Evolutionary conservation across 1,284 basidiomycete genomes (phyloP).

Genomic region (Malassezia globosa): DNA sequence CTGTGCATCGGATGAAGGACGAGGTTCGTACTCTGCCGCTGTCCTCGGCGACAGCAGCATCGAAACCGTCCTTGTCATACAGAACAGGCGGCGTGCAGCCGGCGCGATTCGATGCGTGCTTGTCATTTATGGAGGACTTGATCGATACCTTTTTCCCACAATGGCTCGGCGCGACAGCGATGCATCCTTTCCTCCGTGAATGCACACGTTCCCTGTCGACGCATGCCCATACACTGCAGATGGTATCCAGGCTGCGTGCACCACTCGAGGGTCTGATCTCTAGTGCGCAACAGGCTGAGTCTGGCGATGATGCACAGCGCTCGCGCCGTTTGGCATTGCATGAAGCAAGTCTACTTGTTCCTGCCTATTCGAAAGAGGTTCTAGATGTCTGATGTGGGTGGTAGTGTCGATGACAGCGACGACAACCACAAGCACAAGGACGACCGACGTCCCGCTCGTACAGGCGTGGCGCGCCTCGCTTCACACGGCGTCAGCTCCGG

Average conservation of each 20-base stretch:
- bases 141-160: slow-evolving; percentile 19
- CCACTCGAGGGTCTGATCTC: slow-evolving; percentile 14
- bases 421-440: no score
- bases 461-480: no score
- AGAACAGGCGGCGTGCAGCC: slow-evolving; percentile 12
- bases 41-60: no score
- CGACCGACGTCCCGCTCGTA: no score
- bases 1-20: neutral
- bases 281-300: neutral
- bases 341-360: slow-evolving; percentile 18
- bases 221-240: slow-evolving; percentile 4
- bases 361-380: slow-evolving; percentile 12
- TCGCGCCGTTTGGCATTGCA: slow-evolving; percentile 13
- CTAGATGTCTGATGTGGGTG: slow-evolving; percentile 14
- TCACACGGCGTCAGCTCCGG: no score
- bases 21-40: slow-evolving; percentile 6
- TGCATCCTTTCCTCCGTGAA: slow-evolving; percentile 12
- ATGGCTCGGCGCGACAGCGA: slow-evolving; percentile 6
- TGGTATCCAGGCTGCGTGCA: slow-evolving; percentile 5
- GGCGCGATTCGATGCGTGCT: slow-evolving; percentile 6
- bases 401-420: no score
- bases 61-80: no score
- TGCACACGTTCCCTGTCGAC: slow-evolving; percentile 2
- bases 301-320: neutral
- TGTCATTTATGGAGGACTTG: slow-evolving; percentile 16